Evolutionary conservation across 192 early-diverging fungal genomes (phyloP).

Genomic region (Rhizophagus sp.): DNA sequence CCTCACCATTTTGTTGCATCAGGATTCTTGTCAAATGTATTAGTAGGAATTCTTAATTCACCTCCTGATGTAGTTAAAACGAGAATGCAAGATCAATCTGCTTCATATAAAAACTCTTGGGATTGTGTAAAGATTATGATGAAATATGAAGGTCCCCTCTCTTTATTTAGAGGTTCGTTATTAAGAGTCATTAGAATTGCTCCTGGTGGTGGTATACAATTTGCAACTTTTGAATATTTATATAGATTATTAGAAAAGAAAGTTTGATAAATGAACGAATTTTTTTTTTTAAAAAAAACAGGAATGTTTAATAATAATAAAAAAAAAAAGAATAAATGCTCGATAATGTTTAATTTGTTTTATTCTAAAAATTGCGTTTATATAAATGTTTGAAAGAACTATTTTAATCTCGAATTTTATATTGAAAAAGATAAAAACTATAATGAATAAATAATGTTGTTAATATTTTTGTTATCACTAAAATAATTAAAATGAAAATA

Average conservation of each 20-base stretch:
- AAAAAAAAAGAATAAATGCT: not conserved
- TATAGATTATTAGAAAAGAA: not conserved
- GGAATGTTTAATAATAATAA: not conserved
- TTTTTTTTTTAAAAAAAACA: not conserved
- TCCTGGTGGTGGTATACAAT: slow-evolving; percentile 30
- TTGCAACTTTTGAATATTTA: slow-evolving; percentile 22
- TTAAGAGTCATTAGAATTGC: slow-evolving; percentile 44
- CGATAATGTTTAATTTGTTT: too few species aligned
- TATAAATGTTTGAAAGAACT: too few species aligned
- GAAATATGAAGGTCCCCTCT: slow-evolving; percentile 40
- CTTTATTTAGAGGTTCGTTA: slow-evolving; percentile 44
- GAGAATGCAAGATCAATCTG: slow-evolving; percentile 47
- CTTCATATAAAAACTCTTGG: slow-evolving; percentile 34
- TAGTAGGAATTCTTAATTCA: slow-evolving; percentile 44
- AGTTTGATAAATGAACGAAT: not conserved
- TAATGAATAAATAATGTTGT: too few species aligned
- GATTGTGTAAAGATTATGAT: slow-evolving; percentile 38
- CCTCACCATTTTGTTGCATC: slow-evolving; percentile 45
- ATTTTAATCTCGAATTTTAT: too few species aligned
- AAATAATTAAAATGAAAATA: too few species aligned
- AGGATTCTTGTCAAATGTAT: slow-evolving; percentile 43
- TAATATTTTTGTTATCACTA: too few species aligned
- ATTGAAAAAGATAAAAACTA: too few species aligned
- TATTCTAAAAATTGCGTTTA: too few species aligned
- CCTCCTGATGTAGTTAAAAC: slow-evolving; percentile 51